Evolutionary conservation across 345 rosid species (phyloP).

Genomic region (Corymbia maculata): DNA sequence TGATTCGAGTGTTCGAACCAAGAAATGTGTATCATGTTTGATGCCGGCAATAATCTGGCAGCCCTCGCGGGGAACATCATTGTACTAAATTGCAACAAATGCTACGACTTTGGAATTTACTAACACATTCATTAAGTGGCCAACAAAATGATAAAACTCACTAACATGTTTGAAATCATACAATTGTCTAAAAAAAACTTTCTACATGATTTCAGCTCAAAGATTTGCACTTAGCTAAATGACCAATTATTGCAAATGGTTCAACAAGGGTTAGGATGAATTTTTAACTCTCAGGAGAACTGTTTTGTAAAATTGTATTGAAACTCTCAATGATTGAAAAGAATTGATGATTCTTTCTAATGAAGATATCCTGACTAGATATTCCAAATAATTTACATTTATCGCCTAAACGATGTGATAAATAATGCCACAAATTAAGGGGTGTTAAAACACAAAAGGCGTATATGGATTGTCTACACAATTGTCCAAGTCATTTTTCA

Average conservation of each 20-base stretch:
- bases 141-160: not conserved
- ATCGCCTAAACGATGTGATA: not conserved
- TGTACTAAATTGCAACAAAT: not conserved
- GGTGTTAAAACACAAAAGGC: not conserved
- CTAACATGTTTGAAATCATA: not conserved
- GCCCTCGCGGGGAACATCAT: rapidly evolving
- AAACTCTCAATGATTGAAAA: not conserved
- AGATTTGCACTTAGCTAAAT: not conserved
- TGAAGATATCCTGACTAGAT: not conserved
- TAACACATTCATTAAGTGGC: not conserved
- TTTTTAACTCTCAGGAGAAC: not conserved
- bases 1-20: not conserved
- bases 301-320: not conserved
- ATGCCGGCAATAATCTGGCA: not conserved
- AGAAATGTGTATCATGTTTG: not conserved
- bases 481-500: slow-evolving; percentile 38
- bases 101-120: not conserved
- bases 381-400: not conserved
- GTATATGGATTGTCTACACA: slow-evolving; percentile 10
- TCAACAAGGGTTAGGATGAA: not conserved
- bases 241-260: too few relatives aligned
- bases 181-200: not conserved
- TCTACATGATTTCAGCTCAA: rapidly evolving
- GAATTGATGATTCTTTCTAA: not conserved
- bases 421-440: rapidly evolving